Evolutionary conservation across 2,329 filamentous ascomycete species (phyloP), one percentile per base, ranked within the genome.

Genomic region (Cercospora beticola): DNA sequence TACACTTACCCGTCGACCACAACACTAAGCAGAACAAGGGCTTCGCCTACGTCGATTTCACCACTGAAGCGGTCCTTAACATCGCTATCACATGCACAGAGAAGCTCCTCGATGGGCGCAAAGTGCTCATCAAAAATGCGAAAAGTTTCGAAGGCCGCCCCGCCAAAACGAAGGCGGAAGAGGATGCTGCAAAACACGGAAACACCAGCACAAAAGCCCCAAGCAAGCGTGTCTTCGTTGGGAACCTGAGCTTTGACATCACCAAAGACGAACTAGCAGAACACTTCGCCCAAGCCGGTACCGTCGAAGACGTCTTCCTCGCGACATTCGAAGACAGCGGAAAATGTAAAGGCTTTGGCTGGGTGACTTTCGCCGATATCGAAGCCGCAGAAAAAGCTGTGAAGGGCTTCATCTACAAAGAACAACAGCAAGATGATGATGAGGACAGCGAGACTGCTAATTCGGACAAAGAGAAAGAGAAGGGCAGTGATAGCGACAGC

Each of bases 331-430:
- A 98, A 80, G 96, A 99, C 79, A 90, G 90, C 21, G 95, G 95
- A 54, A 99, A 98, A 83, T 99, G 95, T 84, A 98, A 98, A 83
- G 96, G 95, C 18, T 99, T 91, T 81, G 95, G 90, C 5, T 99
- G 95, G 94, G 89, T 99, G 70, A 92, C 92, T 70, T 99, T 98
- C 81, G 89, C 90, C 77, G 89, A 93, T 62, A 78, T 94, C 10
- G 89, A 92, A 66, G 87, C 90, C 0, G 93, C 93, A 0, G 87
- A 89, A 61, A 86, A 86, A 75, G 92, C 92, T 3, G 93, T 97
- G 72, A 90, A 89, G 78, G 94, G 94, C 0, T 97, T 91, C 75
- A 86, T 93, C 76, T 87, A 86, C 77, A 87, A 90, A 78, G 85
- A 87, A 65, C 80, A 90, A 46, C 85, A 89, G 49, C 79, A 83